phyloP scores from a whole-genome alignment of 225 moss, liverwort and hornwort species.

The Thuidium tamariscinum region DNA sequence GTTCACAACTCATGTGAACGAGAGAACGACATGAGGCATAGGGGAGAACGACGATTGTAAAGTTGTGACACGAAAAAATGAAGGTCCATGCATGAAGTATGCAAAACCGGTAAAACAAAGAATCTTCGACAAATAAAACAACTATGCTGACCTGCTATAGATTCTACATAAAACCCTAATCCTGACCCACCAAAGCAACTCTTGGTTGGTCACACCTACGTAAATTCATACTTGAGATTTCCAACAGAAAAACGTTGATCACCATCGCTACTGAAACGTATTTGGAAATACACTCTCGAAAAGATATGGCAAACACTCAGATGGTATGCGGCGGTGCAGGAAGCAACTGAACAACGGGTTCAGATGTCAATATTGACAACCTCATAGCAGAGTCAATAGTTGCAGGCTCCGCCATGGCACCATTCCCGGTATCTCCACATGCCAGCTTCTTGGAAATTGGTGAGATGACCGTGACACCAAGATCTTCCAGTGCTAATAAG shows the following conservation, averaged over 20 bases:
- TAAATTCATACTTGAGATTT: not conserved
- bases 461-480: conserved; percentile 64
- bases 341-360: conserved; percentile 16
- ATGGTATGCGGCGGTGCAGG: conserved; percentile 19
- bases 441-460: conserved; percentile 85
- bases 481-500: conserved; percentile 50
- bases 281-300: not conserved
- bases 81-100: conserved; percentile 2
- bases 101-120: not conserved
- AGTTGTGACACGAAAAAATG: not conserved
- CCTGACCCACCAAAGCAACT: not conserved
- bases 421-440: conserved; percentile 89
- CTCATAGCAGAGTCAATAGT: conserved; percentile 80
- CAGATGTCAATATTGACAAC: conserved; percentile 40
- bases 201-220: not conserved
- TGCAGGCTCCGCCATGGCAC: conserved; percentile 94
- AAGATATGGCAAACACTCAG: not conserved
- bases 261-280: not conserved
- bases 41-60: not conserved
- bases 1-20: not conserved
- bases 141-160: not conserved
- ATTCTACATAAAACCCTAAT: not conserved
- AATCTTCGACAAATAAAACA: not conserved
- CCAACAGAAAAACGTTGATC: not conserved
- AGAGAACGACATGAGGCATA: too few relatives aligned